These are phyloP conservation scores for Sporothrix globosa DNA, from an alignment of 2,329 filamentous ascomycete species.

Conservation along the genomic window DNA sequence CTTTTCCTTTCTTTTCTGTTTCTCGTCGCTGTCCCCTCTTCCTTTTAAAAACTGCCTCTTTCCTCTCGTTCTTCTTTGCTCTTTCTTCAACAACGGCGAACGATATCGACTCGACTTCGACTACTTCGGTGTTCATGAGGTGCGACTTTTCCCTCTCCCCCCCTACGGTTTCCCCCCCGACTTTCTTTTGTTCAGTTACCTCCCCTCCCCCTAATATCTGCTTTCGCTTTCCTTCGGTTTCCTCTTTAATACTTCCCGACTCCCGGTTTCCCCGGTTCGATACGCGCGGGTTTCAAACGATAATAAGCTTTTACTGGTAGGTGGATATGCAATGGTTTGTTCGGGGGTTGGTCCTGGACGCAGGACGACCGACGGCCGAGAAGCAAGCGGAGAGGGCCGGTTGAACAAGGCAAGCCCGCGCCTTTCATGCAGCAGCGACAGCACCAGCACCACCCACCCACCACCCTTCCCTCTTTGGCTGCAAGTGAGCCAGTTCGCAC, in stretches of 20 bases:
- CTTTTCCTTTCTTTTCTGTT: neutral
- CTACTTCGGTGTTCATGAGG: slow-evolving; percentile 51
- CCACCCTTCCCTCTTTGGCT: neutral
- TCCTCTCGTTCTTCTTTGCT: slow-evolving; percentile 31
- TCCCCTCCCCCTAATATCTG: slow-evolving; percentile 22
- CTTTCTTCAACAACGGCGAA: slow-evolving; percentile 53
- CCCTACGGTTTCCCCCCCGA: slow-evolving; percentile 19
- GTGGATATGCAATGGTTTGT: slow-evolving; percentile 17
- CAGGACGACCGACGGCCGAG: neutral
- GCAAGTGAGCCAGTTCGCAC: slow-evolving; percentile 9
- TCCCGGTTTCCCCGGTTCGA: slow-evolving; percentile 10
- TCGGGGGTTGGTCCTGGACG: slow-evolving; percentile 6
- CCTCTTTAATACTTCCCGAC: slow-evolving; percentile 14
- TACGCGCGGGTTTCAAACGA: slow-evolving; percentile 20
- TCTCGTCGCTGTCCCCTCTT: slow-evolving; percentile 1
- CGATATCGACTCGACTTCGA: slow-evolving; percentile 46
- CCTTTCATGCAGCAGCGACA: slow-evolving; percentile 19
- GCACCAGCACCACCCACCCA: neutral
- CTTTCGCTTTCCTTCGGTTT: slow-evolving; percentile 20
- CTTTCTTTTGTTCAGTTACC: slow-evolving; percentile 28
- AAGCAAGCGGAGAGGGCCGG: neutral
- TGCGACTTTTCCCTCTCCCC: slow-evolving; percentile 36
- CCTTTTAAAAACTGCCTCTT: slow-evolving; percentile 39
- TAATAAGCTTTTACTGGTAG: slow-evolving; percentile 32
- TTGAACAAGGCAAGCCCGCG: neutral